Conservation (phyloP, 257 asterid species). For the Forsythia viridissima region DNA sequence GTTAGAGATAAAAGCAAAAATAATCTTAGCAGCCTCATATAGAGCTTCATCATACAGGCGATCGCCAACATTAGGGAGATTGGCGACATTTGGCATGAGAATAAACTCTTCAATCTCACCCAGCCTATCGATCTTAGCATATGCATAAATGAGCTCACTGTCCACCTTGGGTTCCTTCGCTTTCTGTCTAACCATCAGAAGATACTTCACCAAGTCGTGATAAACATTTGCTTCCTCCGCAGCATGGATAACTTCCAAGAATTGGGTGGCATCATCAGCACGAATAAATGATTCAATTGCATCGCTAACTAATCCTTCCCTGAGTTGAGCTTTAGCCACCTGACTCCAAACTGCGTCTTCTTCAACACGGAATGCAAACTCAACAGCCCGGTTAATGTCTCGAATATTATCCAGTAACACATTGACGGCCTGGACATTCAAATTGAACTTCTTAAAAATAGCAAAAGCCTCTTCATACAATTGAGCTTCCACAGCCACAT, state of each 20-base stretch:
- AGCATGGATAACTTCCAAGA: constrained; percentile 87
- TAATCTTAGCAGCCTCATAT: constrained; percentile 59
- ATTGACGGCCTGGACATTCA: constrained; percentile 97
- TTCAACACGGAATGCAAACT: constrained; percentile 97
- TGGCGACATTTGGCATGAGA: constrained; percentile 43
- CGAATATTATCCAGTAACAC: constrained; percentile 88
- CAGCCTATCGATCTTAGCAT: constrained; percentile 58
- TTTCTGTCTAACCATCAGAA: constrained; percentile 60
- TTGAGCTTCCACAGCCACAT: constrained; percentile 95
- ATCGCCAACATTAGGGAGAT: constrained; percentile 40
- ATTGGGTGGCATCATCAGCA: constrained; percentile 90
- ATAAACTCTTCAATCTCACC: constrained; percentile 55
- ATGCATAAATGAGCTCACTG: constrained; percentile 60
- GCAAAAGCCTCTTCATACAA: constrained; percentile 94
- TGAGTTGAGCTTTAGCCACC: constrained; percentile 95
- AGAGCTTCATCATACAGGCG: constrained; percentile 37
- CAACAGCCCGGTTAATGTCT: constrained; percentile 93
- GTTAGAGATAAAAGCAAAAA: constrained; percentile 69
- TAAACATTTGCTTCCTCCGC: constrained; percentile 86
- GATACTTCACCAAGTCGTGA: constrained; percentile 83
- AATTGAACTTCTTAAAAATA: constrained; percentile 93
- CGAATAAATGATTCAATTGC: constrained; percentile 98
- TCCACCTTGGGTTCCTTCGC: constrained; percentile 62
- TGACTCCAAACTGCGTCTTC: constrained; percentile 99
- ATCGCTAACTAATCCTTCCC: constrained; percentile 96